Evolutionary conservation across 306 rosid species (phyloP).

Genomic region (Luffa acutangula): DNA sequence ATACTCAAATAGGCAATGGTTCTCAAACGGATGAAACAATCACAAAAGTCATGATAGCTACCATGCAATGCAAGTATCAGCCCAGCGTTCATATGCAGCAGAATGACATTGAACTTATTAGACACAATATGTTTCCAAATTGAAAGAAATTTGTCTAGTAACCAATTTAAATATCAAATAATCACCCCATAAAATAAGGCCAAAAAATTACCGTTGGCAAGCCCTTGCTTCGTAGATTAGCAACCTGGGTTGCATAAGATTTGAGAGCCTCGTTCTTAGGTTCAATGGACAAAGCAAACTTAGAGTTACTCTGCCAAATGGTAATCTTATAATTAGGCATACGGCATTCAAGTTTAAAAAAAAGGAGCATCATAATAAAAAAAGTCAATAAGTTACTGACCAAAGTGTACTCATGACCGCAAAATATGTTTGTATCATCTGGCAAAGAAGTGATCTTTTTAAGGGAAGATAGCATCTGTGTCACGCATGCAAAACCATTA

Average conservation of each 20-base stretch:
- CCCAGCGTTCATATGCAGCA: neutral
- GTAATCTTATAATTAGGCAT: slow-evolving; percentile 17
- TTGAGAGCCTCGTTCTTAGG: slow-evolving; percentile 77
- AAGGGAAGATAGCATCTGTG: slow-evolving; percentile 79
- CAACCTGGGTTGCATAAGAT: slow-evolving; percentile 60
- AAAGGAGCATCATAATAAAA: neutral
- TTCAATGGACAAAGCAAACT: slow-evolving; percentile 83
- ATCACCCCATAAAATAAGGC: neutral
- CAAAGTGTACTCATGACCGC: slow-evolving; percentile 84
- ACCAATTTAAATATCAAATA: neutral
- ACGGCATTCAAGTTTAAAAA: neutral
- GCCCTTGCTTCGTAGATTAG: slow-evolving; percentile 65
- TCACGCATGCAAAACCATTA: slow-evolving; percentile 12
- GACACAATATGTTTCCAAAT: neutral
- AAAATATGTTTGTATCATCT: slow-evolving; percentile 66
- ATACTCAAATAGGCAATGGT: neutral
- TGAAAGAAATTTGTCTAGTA: neutral
- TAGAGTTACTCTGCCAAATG: slow-evolving; percentile 60
- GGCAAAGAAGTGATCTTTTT: slow-evolving; percentile 60
- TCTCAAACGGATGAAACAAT: neutral
- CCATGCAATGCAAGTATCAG: neutral
- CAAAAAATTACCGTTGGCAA: slow-evolving; percentile 65
- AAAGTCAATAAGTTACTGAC: slow-evolving; percentile 27
- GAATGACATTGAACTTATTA: neutral
- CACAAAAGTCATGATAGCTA: neutral